phyloP scores from a whole-genome alignment of 1,284 basidiomycete genomes.

The Moesziomyces sp. region DNA sequence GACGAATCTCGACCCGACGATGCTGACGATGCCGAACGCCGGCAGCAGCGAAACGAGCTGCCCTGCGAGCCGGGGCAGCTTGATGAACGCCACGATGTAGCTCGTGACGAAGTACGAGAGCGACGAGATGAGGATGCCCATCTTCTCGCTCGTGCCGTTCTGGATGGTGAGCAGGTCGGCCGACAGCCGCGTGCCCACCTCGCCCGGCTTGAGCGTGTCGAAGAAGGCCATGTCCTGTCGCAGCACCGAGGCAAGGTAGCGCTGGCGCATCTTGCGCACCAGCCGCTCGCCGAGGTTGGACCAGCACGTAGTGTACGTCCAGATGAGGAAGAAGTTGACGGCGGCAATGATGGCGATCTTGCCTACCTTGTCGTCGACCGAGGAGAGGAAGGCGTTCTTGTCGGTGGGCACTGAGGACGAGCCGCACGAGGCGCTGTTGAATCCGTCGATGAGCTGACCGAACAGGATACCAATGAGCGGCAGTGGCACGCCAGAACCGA shows the following conservation, averaged over 20 bases:
- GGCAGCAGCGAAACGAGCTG: slow-evolving; percentile 55
- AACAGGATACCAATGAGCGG: slow-evolving; percentile 61
- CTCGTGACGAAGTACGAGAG: slow-evolving; percentile 57
- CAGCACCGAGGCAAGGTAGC: slow-evolving; percentile 69
- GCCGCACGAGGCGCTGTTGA: slow-evolving; percentile 50
- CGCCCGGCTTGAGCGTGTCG: slow-evolving; percentile 55
- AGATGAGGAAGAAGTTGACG: slow-evolving; percentile 62
- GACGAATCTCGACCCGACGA: slow-evolving; percentile 51
- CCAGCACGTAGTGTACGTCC: slow-evolving; percentile 62
- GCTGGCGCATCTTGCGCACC: slow-evolving; percentile 65
- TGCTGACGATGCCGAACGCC: slow-evolving; percentile 47
- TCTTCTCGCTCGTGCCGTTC: slow-evolving; percentile 61
- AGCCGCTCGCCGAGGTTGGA: slow-evolving; percentile 56
- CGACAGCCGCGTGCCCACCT: slow-evolving; percentile 51
- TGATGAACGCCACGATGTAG: slow-evolving; percentile 56
- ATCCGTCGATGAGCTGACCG: slow-evolving; percentile 59
- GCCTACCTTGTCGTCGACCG: slow-evolving; percentile 53
- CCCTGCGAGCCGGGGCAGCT: slow-evolving; percentile 51
- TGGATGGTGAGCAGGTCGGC: slow-evolving; percentile 57
- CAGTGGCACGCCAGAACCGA: slow-evolving; percentile 58
- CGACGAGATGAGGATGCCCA: slow-evolving; percentile 56
- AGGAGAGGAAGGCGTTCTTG: slow-evolving; percentile 33
- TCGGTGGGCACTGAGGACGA: slow-evolving; percentile 18
- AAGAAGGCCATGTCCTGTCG: slow-evolving; percentile 69
- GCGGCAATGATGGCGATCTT: slow-evolving; percentile 56